Percentiles rank a stretch among this genome's conserved stretches.
Evolutionary conservation across 2,329 filamentous ascomycete genomes (phyloP).

Genomic region (Parastagonospora nodorum): DNA sequence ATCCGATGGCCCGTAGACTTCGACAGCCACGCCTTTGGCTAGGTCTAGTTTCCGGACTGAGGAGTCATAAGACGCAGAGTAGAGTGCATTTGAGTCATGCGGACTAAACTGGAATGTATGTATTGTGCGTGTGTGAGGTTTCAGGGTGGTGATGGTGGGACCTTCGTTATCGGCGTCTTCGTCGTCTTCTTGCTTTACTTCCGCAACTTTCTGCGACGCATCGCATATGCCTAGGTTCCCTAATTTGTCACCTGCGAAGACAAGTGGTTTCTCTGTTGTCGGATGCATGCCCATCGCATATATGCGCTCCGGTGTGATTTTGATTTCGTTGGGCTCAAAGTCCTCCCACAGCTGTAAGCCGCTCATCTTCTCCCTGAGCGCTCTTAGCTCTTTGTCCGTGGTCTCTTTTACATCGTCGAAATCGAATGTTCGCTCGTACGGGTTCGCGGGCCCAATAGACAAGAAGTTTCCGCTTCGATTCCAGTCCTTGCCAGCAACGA

Average conservation of each 20-base stretch:
- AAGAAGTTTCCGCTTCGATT: conserved; percentile 70
- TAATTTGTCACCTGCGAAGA: conserved; percentile 94
- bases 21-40: conserved; percentile 75
- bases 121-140: conserved; percentile 88
- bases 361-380: conserved; percentile 76
- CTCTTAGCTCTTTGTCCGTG: conserved; percentile 74
- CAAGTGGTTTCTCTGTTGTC: conserved; percentile 78
- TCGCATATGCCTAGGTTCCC: conserved; percentile 92
- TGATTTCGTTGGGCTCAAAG: conserved; percentile 72
- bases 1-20: conserved; percentile 78
- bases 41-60: conserved; percentile 88
- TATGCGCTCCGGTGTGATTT: conserved; percentile 29
- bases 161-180: conserved; percentile 68
- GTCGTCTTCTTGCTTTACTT: conserved; percentile 62
- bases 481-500: conserved; percentile 80
- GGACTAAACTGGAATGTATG: conserved; percentile 80
- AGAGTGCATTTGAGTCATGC: conserved; percentile 74
- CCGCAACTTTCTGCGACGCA: conserved; percentile 70
- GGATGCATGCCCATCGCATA: conserved; percentile 92
- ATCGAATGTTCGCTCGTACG: conserved; percentile 82
- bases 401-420: conserved; percentile 83
- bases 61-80: conserved; percentile 89
- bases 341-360: conserved; percentile 79
- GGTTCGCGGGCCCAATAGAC: conserved; percentile 71
- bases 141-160: conserved; percentile 85